Base-by-base conservation (phyloP, 352 stramenopile species). In the Phytopythium chamaehyphon region DNA sequence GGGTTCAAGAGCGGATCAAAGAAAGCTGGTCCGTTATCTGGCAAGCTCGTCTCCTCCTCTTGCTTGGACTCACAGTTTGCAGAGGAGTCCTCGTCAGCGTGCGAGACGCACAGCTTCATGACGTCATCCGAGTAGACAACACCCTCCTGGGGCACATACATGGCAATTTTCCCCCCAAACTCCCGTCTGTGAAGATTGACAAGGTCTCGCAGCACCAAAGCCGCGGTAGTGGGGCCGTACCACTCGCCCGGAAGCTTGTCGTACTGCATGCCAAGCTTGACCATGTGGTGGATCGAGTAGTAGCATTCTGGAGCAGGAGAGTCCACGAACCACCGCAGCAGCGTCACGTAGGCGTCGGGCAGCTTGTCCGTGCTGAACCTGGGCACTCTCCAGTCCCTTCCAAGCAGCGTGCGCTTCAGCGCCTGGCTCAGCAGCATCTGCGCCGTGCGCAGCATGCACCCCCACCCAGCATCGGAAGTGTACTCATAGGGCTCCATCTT, bases 351-450 rank as follows among this genome's bases (percentile, higher is more conserved):
- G 6, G 37, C 55, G 2, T 62, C 43, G 1, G 76, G 61, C 15
- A 86, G 59, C 14, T 66, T 45, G 26, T 82, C 73, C 2, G 62
- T 57, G 14, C 65, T 61, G 36, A 77, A 72, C 9, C 62, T 44
- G 5, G 70, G 64, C n/a, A 76, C 53, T 9, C 47, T 49, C 70
- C 70, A 90, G 12, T 83, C 57, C 3, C 69, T 59, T 0, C 76
- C 75, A n/a, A 89, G 46, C 4, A 92, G 52, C 50, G 90, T 77
- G 15, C 93, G 71, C 61, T 95, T 73, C 9, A 98, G 68, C 8
- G 88, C 87, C 54, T 98, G 83, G 0, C 75, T 82, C 18, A 98
- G 69, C 61, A 98, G 69, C 93, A 98, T 98, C 61, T 98, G 93
- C 19, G 92, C 93, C 26, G 86, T 94, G 22, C 95, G 87, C 40